Conservation (phyloP, 1,284 basidiomycete genomes). For the Marasmius tenuissimus region DNA sequence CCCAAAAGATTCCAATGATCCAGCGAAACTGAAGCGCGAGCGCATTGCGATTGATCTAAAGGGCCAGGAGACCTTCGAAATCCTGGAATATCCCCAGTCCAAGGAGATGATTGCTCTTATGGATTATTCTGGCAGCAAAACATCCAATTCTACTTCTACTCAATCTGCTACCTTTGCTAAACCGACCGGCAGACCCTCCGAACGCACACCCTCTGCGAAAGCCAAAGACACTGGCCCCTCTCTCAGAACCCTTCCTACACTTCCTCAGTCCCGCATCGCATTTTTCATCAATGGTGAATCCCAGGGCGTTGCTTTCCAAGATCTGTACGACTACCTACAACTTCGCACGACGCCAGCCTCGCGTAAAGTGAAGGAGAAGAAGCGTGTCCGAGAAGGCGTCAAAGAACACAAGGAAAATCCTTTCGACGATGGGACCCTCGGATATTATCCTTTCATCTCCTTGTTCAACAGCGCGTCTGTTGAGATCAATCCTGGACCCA, state of each 20-base stretch:
- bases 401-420: conserved; percentile 79
- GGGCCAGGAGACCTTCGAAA: conserved; percentile 96
- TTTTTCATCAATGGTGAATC: conserved; percentile 94
- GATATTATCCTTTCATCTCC: conserved; percentile 95
- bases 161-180: conserved; percentile 59
- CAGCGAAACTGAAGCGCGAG: conserved; percentile 78
- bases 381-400: conserved; percentile 61
- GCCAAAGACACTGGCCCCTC: conserved; percentile 29
- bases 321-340: conserved; percentile 90
- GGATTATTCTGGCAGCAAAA: conserved; percentile 61
- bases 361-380: conserved; percentile 56
- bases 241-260: conserved; percentile 69
- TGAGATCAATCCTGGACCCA: conserved; percentile 83
- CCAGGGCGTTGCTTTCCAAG: conserved; percentile 84
- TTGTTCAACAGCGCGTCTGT: conserved; percentile 91
- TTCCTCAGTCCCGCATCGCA: conserved; percentile 75
- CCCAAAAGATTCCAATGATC: conserved; percentile 64
- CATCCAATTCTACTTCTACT: conserved; percentile 48
- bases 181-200: conserved; percentile 54
- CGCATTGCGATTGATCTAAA: conserved; percentile 94
- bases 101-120: conserved; percentile 94
- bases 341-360: conserved; percentile 63
- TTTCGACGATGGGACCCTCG: conserved; percentile 93
- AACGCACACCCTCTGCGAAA: conserved; percentile 34
- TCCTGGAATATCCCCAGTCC: conserved; percentile 85